Evolutionary conservation across 805 yeast species (phyloP), one percentile per base, ranked within the genome.

Genomic region (Suhomyces sp.): DNA sequence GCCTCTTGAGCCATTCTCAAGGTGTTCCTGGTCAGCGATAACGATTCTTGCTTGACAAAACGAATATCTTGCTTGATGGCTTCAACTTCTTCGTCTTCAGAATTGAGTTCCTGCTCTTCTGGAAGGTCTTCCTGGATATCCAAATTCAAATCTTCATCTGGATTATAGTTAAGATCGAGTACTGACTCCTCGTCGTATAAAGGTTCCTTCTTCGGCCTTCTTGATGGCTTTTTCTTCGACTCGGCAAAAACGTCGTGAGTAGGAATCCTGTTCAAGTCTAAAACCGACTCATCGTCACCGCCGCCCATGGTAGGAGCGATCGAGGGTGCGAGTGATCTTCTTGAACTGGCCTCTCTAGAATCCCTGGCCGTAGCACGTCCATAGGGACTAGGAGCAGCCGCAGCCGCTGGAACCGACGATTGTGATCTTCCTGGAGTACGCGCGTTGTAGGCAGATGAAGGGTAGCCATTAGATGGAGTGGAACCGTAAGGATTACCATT

Each of bases 1-100:
- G 74, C 72, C 46, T 68, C 72, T 42, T 67, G 70, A 3, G 72
- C 74, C 72, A 68, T 68, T 39, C 68, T 50, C 40, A 93, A 63
- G 1, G 95, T 88, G 50, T 88, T 88, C 53, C 95, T 76, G 0
- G 97, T 84, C 25, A 90, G 79, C 11, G 86, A 81, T 8, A 88
- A 79, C 2, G 96, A 82, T 50, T 88, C 93, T 50, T 86, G 91
- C 58, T 91, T 90, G 23, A 86, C 80, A 51, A 83, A 88, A 38
- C 86, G 70, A 41, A 85, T 82, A 46, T 90, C 87, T 42, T 83
- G 83, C 56, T 85, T 88, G 44, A 91, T 78, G 28, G 79, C 85
- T 54, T 87, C 95, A 12, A 91, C 86, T 46, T 87, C 97, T 56
- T 85, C 95, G 44, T 90, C 96, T 43, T 88, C 90, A 39, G 70